These are phyloP conservation scores for Sporothrix euskadiensis DNA, from an alignment of 2,329 filamentous ascomycete species.

Conservation along the genomic window DNA sequence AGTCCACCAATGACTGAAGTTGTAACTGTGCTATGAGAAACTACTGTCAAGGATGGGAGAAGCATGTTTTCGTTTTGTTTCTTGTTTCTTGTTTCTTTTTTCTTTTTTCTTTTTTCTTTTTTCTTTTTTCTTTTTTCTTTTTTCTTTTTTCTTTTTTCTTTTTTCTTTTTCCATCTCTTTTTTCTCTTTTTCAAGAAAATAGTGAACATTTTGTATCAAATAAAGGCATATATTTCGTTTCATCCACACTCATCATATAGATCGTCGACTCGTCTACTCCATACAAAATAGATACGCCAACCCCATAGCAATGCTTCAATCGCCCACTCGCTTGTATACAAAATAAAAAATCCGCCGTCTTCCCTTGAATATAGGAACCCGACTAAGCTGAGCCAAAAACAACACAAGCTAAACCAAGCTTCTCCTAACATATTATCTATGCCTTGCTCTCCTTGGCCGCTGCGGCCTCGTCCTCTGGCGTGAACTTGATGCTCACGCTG, in stretches of 20 bases:
- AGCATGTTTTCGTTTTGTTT: background rate
- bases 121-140: too few relatives aligned
- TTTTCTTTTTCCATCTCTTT: too few relatives aligned
- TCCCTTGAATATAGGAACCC: too few relatives aligned
- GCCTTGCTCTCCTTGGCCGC: conserved; percentile 26
- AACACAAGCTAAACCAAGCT: background rate
- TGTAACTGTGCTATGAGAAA: background rate
- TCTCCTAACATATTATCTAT: background rate
- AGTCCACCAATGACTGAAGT: background rate
- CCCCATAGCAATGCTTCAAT: background rate
- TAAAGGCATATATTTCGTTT: background rate
- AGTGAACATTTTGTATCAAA: background rate
- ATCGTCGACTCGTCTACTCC: background rate
- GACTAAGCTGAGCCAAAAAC: background rate
- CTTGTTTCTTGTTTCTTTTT: too few relatives aligned
- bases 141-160: too few relatives aligned
- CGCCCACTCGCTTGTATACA: conserved; percentile 10
- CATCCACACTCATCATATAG: background rate
- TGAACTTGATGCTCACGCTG: conserved; percentile 84
- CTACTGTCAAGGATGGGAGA: background rate
- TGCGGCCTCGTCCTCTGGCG: conserved; percentile 53
- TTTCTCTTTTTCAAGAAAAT: background rate
- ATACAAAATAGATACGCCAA: background rate
- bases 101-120: too few relatives aligned
- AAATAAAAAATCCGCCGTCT: background rate